These are phyloP conservation scores for Colletotrichum falcatum DNA, from an alignment of 2,329 filamentous ascomycete species.

Conservation along the genomic window DNA sequence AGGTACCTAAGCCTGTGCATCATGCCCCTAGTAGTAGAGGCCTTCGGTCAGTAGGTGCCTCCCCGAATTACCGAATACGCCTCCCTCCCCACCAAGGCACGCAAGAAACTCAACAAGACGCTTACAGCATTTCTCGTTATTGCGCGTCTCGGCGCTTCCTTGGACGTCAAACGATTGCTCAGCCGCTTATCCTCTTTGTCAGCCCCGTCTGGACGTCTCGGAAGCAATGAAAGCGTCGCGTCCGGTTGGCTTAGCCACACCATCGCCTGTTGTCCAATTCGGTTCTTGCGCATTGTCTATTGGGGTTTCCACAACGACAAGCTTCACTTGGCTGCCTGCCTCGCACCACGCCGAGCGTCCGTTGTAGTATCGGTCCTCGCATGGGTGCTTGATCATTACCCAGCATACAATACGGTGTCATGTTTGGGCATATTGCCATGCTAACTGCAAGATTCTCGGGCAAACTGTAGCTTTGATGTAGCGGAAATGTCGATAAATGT, in stretches of 20 bases:
- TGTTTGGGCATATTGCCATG: background rate
- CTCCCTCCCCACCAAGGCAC: background rate
- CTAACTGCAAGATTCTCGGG: background rate
- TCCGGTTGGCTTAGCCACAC: constrained; percentile 24
- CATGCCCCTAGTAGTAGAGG: constrained; percentile 5
- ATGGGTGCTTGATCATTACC: background rate
- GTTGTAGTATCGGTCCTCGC: constrained; percentile 10
- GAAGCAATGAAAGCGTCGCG: constrained; percentile 8
- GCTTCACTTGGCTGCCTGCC: constrained; percentile 6
- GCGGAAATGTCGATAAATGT: background rate
- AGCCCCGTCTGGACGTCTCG: constrained; percentile 9
- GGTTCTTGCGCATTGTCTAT: constrained; percentile 19
- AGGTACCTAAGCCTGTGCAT: too few species aligned
- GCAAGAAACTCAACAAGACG: background rate
- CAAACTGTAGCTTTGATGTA: background rate
- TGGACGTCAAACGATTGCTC: constrained; percentile 7
- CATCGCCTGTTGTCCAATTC: constrained; percentile 10
- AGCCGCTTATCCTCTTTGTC: constrained; percentile 26
- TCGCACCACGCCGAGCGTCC: background rate
- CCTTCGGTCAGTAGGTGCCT: constrained; percentile 23
- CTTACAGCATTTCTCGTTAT: constrained; percentile 7
- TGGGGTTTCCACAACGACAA: constrained; percentile 15
- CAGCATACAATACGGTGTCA: background rate
- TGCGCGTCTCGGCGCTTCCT: constrained; percentile 7
- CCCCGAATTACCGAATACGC: too few species aligned